Percentiles rank a stretch among this genome's conserved stretches.
These are phyloP conservation scores for Wickerhamiella lipophila DNA, from an alignment of 805 yeast species.

Conservation along the genomic window DNA sequence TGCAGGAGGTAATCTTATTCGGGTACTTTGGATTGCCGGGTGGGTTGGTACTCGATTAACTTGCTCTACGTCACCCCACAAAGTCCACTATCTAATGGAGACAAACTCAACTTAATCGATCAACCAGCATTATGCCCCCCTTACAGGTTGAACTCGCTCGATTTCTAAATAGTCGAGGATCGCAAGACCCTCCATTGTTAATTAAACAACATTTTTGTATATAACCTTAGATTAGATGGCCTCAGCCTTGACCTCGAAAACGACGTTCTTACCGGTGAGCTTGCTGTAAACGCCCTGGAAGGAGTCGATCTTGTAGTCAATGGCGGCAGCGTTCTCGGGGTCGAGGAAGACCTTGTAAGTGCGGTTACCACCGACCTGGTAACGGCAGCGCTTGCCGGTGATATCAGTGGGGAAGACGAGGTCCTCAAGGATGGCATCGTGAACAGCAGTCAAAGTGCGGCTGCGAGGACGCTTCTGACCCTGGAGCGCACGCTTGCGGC, in stretches of 20 bases:
- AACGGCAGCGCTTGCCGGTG: constrained; percentile 97
- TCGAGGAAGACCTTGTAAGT: constrained; percentile 94
- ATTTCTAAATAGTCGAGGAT: too few species aligned
- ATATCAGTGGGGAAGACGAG: constrained; percentile 99
- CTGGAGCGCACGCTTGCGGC: constrained; percentile 76
- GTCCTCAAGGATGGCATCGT: constrained; percentile 97
- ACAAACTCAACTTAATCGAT: too few species aligned
- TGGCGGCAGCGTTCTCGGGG: constrained; percentile 92
- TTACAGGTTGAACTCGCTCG: too few species aligned
- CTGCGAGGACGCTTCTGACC: constrained; percentile 99
- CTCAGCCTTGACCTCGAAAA: constrained; percentile 60
- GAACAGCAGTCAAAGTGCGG: constrained; percentile 97
- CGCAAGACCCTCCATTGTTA: not conserved
- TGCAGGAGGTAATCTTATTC: too few species aligned
- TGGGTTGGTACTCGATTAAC: too few species aligned
- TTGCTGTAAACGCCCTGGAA: constrained; percentile 97
- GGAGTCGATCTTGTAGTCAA: constrained; percentile 97
- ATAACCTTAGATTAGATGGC: constrained; percentile 16
- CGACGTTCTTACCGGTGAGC: constrained; percentile 99
- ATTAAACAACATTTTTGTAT: constrained; percentile 2
- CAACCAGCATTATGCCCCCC: too few species aligned
- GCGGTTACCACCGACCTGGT: constrained; percentile 97
- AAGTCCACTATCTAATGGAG: too few species aligned
- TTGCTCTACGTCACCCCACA: too few species aligned
- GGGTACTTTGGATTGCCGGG: too few species aligned